Conservation (phyloP, 164 flowering plant species). For the Saururus chinensis region DNA sequence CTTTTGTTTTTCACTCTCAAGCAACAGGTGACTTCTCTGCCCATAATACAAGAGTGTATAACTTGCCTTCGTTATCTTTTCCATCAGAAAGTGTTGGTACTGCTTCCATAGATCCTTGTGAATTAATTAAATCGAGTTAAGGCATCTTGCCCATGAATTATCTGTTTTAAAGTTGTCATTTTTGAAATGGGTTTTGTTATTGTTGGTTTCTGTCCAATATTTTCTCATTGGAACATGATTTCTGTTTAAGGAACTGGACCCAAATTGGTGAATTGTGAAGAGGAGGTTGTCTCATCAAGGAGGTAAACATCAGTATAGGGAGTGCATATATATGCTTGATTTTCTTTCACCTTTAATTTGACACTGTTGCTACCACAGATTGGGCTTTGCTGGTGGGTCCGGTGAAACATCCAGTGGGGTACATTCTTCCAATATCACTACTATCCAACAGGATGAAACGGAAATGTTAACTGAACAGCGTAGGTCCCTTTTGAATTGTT, state of each 20-base stretch:
- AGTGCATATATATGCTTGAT: neutral
- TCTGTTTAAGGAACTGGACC: neutral
- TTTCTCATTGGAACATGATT: neutral
- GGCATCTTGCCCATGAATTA: neutral
- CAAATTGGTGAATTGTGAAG: neutral
- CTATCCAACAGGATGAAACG: neutral
- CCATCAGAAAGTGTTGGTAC: neutral
- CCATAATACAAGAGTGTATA: too few relatives aligned
- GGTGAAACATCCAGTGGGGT: neutral
- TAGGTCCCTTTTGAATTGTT: neutral
- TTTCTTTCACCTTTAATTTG: neutral
- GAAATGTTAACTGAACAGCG: neutral
- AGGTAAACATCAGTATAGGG: neutral
- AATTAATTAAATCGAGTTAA: neutral
- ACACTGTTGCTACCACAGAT: neutral
- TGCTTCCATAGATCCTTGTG: neutral
- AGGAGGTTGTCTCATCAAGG: neutral
- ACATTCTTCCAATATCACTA: neutral
- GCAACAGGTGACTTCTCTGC: neutral
- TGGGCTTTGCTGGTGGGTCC: neutral
- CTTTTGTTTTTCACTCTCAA: neutral
- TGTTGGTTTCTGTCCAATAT: neutral
- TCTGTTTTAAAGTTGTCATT: neutral
- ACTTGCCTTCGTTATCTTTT: neutral
- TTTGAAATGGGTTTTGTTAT: neutral